Base-by-base conservation (phyloP, 208 protist genomes). In the Leishmania arabica region DNA sequence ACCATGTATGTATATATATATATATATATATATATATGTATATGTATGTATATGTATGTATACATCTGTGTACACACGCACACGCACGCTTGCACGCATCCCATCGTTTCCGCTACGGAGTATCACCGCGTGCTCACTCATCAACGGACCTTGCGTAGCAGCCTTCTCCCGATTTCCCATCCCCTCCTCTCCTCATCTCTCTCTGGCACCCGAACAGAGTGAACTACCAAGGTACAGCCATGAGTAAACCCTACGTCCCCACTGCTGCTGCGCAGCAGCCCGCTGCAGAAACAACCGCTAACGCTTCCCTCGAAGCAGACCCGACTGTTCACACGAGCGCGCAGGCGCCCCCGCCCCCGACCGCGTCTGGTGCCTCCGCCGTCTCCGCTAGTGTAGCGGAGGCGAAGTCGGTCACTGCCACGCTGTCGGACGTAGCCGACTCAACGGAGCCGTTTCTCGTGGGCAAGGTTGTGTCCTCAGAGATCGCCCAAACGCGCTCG, bases 401-500 rank as follows among this genome's bases (percentile, higher is more conserved):
- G 45, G 71, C 27, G 0, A 78, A 68, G 45, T 54, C 54, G 1
- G 62, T 79, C 4, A 21, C 47, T 27, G 70, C 81, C 19, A 49
- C 42, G 47, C 70, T 53, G 37, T 78, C 75, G 24, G n/a, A 31
- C 3, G 77, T 37, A 3, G 64, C 54, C 37, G 58, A 54, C 9
- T 62, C 56, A 40, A 34, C 53, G 17, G 82, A 85, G 47, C 82
- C 71, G 45, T 71, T 81, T 51, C 34, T 82, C 13, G 56, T 74
- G 45, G 82, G 71, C 42, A 76, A 49, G 37, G 71, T 82, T 6
- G 72, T 85, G 17, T 82, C 72, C 21, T 64, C 71, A n/a, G 72
- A 79, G 37, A 1, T 53, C 53, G 45, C 40, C 56, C 3, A 65
- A 17, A 40, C 24, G 37, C 21, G 1, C 40, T 49, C 40, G 74